Base-by-base conservation (phyloP, 768 basidiomycete species). In the Termitomyces sp. region DNA sequence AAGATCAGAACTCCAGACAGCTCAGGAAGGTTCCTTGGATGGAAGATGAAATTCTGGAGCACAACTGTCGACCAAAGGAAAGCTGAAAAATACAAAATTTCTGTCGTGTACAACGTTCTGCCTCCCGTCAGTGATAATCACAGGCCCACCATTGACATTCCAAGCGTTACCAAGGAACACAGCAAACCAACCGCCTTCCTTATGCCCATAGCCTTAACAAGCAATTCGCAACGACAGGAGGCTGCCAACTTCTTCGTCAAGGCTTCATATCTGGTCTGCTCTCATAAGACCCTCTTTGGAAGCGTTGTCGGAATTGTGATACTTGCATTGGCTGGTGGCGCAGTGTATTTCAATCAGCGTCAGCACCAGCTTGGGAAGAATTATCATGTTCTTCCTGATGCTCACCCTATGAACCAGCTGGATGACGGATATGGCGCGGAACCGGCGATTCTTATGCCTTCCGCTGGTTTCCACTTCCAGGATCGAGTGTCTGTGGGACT, bases 41-140 rank as follows among this genome's bases (percentile, higher is more conserved):
- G 95, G 96, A 87, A 84, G 54, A 87, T 98, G 76, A 84, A 88
- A 58, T 81, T 99, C 37, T 99, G 93, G 93, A 97, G 97, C 22
- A 87, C 90, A 37, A 77, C 86, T 27, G 79, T 90, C 51, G 93
- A 98, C 70, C 73, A 91, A 1, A 69, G 79, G 5, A 80, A 83
- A 60, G 84, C 86, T 13, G 78, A 76, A 62, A 78, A 78, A 48
- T 95, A 84, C 66, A 79, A 82, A 50, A 74, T 89, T 13, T 81
- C 85, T 24, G 68, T 78, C 13, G 74, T 80, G 15, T 80, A 86
- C 18, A 72, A 78, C 56, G 68, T 78, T 36, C 69, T 87, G 39
- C 80, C 78, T 27, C 76, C 80, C 27, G 64, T 73, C 15, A 77
- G 80, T 53, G 66, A 71, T 1, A 69, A 72, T 12, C 72, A 73